Conservation (phyloP, 176 grass and related monocot species). For the Avena atlantica region DNA sequence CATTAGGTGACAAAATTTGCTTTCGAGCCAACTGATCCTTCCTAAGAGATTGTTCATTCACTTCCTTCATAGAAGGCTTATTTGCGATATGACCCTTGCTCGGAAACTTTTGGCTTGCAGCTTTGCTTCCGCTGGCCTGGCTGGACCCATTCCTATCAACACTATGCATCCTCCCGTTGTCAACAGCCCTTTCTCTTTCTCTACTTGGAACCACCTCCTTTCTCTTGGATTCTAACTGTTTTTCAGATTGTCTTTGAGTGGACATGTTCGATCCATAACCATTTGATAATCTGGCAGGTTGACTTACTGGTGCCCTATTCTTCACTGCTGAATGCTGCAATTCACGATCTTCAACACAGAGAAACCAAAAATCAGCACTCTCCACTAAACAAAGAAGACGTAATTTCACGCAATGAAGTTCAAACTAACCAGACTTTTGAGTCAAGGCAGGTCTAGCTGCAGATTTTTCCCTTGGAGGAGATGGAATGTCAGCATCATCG, state of each 20-base stretch:
- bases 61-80: slow-evolving; percentile 62
- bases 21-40: slow-evolving; percentile 44
- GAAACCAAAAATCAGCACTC: slow-evolving; percentile 38
- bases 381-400: background rate
- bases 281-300: slow-evolving; percentile 54
- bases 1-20: slow-evolving; percentile 39
- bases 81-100: slow-evolving; percentile 39
- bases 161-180: slow-evolving; percentile 46
- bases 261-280: slow-evolving; percentile 53
- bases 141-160: slow-evolving; percentile 55
- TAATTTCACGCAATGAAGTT: background rate
- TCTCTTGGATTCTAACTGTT: slow-evolving; percentile 50
- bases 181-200: slow-evolving; percentile 40
- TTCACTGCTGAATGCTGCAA: slow-evolving; percentile 46
- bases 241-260: slow-evolving; percentile 43
- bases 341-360: slow-evolving; percentile 46
- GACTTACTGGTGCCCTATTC: slow-evolving; percentile 44
- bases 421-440: slow-evolving; percentile 69
- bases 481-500: slow-evolving; percentile 81
- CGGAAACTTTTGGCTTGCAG: slow-evolving; percentile 47
- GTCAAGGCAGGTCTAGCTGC: slow-evolving; percentile 46
- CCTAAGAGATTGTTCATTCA: slow-evolving; percentile 49
- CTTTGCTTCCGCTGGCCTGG: slow-evolving; percentile 48
- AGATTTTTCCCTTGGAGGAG: slow-evolving; percentile 54
- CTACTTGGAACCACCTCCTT: slow-evolving; percentile 42